Percentiles rank a stretch among this genome's conserved stretches.
Evolutionary conservation across 805 yeast genomes (phyloP).

Genomic region (Hanseniaspora occidentalis): DNA sequence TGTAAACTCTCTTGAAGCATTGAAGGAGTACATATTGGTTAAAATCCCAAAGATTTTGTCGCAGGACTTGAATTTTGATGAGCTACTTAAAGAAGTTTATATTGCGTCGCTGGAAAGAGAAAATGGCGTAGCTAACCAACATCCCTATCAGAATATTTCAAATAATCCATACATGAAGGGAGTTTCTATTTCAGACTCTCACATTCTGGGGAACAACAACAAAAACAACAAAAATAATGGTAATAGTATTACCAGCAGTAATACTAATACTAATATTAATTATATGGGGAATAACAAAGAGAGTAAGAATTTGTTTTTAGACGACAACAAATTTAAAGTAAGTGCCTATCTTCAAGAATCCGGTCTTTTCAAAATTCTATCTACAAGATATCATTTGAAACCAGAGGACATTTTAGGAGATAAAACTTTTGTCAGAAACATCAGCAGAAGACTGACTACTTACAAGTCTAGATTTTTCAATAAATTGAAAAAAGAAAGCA

Average conservation of each 20-base stretch:
- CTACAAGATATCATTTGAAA: slow-evolving; percentile 19
- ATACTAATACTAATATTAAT: neutral
- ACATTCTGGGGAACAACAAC: too few relatives aligned
- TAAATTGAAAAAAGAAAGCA: slow-evolving; percentile 23
- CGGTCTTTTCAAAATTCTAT: slow-evolving; percentile 20
- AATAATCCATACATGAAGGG: too few relatives aligned
- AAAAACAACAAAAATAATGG: too few relatives aligned
- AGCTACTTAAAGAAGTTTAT: slow-evolving; percentile 21
- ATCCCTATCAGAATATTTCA: too few relatives aligned
- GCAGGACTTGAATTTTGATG: slow-evolving; percentile 23
- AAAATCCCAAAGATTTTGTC: slow-evolving; percentile 23
- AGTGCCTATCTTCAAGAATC: slow-evolving; percentile 23
- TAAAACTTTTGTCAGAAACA: slow-evolving; percentile 11
- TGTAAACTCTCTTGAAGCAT: slow-evolving; percentile 8
- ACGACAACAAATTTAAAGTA: slow-evolving; percentile 16
- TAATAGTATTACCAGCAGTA: too few relatives aligned
- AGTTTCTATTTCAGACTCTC: too few relatives aligned
- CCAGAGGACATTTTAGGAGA: slow-evolving; percentile 17
- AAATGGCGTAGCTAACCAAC: too few relatives aligned
- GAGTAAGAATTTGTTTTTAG: too few relatives aligned
- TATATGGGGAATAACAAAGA: neutral
- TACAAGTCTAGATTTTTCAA: slow-evolving; percentile 24
- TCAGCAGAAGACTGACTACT: slow-evolving; percentile 24
- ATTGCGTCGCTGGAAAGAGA: slow-evolving; percentile 16
- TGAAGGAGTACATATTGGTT: slow-evolving; percentile 22